Percentiles rank a stretch among this genome's conserved stretches.
These are phyloP conservation scores for Nigrospora sphaerica DNA, from an alignment of 2,329 filamentous ascomycete species.

Conservation along the genomic window DNA sequence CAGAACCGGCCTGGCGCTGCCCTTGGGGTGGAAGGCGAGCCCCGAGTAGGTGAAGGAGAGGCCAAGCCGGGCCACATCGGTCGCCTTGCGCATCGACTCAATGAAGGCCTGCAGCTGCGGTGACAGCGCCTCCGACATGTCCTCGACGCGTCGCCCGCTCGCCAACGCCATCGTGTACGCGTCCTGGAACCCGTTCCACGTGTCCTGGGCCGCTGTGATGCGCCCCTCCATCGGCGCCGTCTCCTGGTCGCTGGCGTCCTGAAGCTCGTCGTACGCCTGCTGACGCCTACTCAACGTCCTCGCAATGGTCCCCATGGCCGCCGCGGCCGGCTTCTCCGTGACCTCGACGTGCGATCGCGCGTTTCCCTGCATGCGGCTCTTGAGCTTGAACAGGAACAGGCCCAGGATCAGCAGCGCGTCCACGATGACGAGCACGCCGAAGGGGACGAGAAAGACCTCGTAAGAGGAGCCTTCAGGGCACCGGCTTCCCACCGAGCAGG, in stretches of 20 bases:
- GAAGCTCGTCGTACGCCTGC: conserved; percentile 26
- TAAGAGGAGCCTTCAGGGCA: conserved; percentile 36
- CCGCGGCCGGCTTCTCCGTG: conserved; percentile 11
- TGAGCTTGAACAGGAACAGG: conserved; percentile 26
- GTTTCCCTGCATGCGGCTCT: conserved; percentile 25
- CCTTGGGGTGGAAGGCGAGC: conserved; percentile 40
- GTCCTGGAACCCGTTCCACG: conserved; percentile 28
- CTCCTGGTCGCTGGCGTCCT: conserved; percentile 25
- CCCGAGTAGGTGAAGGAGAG: conserved; percentile 45
- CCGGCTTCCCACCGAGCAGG: conserved; percentile 35
- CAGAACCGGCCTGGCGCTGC: conserved; percentile 36
- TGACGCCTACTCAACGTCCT: conserved; percentile 12
- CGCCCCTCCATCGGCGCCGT: conserved; percentile 24
- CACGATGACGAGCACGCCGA: conserved; percentile 32
- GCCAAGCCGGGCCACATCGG: conserved; percentile 42
- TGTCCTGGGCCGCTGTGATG: conserved; percentile 18
- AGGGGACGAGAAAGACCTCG: conserved; percentile 32
- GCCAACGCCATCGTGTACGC: conserved; percentile 23
- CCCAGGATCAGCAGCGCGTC: conserved; percentile 32
- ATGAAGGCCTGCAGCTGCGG: conserved; percentile 41
- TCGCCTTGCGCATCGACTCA: conserved; percentile 43
- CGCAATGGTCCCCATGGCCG: conserved; percentile 18
- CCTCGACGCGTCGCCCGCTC: conserved; percentile 14
- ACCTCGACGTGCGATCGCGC: conserved; percentile 12
- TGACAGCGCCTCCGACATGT: conserved; percentile 23